Evolutionary conservation across 768 basidiomycete genomes (phyloP).

Genomic region (Chalciporus sphaerocephalus): DNA sequence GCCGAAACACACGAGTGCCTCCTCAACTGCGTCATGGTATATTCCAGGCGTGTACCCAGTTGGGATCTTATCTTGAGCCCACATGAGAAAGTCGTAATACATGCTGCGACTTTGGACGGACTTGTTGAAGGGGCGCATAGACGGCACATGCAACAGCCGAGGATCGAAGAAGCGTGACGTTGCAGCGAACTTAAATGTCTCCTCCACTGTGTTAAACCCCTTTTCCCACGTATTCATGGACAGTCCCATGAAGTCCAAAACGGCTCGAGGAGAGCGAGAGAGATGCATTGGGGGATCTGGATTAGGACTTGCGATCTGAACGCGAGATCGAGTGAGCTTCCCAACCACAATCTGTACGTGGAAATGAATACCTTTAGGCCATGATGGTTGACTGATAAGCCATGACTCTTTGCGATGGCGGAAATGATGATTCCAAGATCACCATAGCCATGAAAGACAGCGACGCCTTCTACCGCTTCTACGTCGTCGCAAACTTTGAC

Average conservation of each 20-base stretch:
- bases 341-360: background rate
- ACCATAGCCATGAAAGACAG: constrained; percentile 62
- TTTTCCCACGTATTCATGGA: constrained; percentile 45
- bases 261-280: constrained; percentile 43
- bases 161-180: constrained; percentile 53
- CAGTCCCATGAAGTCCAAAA: constrained; percentile 55
- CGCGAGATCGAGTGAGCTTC: constrained; percentile 19
- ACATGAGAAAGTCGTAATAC: constrained; percentile 56
- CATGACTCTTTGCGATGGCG: constrained; percentile 47
- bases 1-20: constrained; percentile 50
- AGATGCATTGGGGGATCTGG: constrained; percentile 44
- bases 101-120: constrained; percentile 46
- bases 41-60: constrained; percentile 10
- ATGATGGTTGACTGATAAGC: constrained; percentile 46
- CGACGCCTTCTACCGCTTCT: constrained; percentile 46
- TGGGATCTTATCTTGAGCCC: constrained; percentile 33
- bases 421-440: constrained; percentile 71
- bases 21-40: constrained; percentile 30
- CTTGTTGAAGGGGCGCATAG: constrained; percentile 39
- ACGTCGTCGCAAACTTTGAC: constrained; percentile 52
- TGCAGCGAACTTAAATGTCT: constrained; percentile 56
- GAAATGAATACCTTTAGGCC: constrained; percentile 51
- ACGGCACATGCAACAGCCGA: constrained; percentile 29
- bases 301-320: constrained; percentile 26
- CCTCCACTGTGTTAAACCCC: constrained; percentile 53